phyloP scores from a whole-genome alignment of 306 rosid genomes.

The Betula pendula region DNA sequence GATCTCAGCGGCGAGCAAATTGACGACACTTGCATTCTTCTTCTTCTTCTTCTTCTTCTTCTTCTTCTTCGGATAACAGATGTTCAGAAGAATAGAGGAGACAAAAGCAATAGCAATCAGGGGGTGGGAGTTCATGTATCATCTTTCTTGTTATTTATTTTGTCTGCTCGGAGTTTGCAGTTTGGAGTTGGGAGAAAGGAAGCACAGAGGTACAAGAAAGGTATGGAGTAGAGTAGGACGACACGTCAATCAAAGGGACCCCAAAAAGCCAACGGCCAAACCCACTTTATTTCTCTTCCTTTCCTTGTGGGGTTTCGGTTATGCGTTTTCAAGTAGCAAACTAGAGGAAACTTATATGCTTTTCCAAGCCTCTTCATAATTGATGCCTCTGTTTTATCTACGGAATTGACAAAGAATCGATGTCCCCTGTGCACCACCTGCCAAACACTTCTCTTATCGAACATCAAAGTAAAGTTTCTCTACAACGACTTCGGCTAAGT shows the following conservation, averaged over 20 bases:
- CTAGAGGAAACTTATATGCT: too few relatives aligned
- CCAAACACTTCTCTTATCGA: too few relatives aligned
- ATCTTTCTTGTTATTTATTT: conserved; percentile 10
- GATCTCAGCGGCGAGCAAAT: background rate
- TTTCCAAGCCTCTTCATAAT: too few relatives aligned
- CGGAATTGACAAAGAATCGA: too few relatives aligned
- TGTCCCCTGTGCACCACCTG: too few relatives aligned
- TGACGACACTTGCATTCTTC: background rate
- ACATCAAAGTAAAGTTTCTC: too few relatives aligned
- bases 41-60: background rate
- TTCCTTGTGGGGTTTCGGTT: too few relatives aligned
- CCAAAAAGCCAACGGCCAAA: too few relatives aligned
- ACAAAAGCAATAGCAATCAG: background rate
- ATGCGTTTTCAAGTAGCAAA: too few relatives aligned
- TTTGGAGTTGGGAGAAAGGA: conserved; percentile 10
- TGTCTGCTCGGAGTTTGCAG: background rate
- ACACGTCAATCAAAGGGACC: conserved; percentile 40
- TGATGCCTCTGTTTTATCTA: too few relatives aligned
- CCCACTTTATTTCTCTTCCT: too few relatives aligned
- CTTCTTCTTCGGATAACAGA: background rate
- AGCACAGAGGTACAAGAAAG: conserved; percentile 39
- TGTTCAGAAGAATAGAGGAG: background rate
- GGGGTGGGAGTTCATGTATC: background rate
- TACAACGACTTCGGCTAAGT: too few relatives aligned
- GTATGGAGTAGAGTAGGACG: conserved; percentile 40